These are phyloP conservation scores for Isatis lusitanica DNA, from an alignment of 441 rosid genomes.

Conservation along the genomic window DNA sequence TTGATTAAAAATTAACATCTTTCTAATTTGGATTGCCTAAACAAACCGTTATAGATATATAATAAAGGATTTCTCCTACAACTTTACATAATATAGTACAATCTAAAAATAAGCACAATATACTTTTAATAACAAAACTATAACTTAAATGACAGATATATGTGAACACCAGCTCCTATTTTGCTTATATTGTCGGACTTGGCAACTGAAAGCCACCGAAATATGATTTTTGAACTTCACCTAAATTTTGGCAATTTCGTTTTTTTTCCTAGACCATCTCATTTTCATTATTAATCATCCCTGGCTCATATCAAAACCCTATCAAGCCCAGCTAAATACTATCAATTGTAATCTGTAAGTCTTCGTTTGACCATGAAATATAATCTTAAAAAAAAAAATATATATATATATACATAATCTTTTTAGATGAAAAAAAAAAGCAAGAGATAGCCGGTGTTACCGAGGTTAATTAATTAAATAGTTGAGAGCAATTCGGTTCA, in stretches of 20 bases:
- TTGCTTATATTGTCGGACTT: neutral
- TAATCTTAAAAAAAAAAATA: no score
- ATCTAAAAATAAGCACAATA: neutral
- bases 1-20: neutral
- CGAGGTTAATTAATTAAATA: no score
- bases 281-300: neutral
- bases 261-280: neutral
- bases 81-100: neutral
- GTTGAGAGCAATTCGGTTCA: no score
- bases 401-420: no score
- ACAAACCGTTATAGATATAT: neutral
- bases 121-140: neutral
- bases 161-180: neutral
- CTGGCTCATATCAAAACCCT: neutral
- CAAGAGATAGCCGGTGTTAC: no score
- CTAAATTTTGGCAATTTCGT: conserved; percentile 6
- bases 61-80: neutral
- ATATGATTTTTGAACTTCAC: neutral
- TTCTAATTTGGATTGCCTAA: neutral
- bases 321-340: neutral
- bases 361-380: no score
- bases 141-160: neutral
- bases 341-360: no score
- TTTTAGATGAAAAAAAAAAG: no score
- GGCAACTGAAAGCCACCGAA: neutral